These are phyloP conservation scores for Ceratocystiopsis minuta DNA, from an alignment of 2,329 filamentous ascomycete species.

Conservation along the genomic window DNA sequence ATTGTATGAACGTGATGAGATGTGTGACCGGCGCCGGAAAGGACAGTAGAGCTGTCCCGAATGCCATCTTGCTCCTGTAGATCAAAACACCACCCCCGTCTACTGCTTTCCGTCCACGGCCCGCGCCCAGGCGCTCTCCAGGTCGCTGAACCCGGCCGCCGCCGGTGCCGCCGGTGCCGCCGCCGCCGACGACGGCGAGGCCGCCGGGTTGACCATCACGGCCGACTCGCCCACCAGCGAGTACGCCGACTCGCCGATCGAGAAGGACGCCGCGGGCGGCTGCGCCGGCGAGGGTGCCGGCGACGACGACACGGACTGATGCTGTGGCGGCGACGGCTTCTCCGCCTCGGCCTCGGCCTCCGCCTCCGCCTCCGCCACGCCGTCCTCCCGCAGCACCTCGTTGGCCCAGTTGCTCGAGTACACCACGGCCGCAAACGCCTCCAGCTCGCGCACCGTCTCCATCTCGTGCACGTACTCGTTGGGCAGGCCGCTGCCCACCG, in stretches of 20 bases:
- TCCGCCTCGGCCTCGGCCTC: not conserved
- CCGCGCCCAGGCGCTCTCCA: constrained; percentile 55
- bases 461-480: constrained; percentile 58
- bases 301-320: not conserved
- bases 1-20: too few species aligned
- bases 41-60: too few species aligned
- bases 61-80: too few species aligned
- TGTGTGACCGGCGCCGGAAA: too few species aligned
- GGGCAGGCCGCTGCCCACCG: constrained; percentile 61
- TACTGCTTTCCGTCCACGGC: constrained; percentile 24
- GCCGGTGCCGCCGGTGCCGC: too few species aligned
- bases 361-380: constrained; percentile 18
- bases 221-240: constrained; percentile 28
- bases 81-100: too few species aligned
- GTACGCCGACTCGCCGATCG: too few species aligned
- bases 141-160: constrained; percentile 19
- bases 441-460: constrained; percentile 57
- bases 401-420: constrained; percentile 71
- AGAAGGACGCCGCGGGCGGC: too few species aligned
- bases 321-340: not conserved
- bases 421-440: constrained; percentile 72
- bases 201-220: constrained; percentile 31
- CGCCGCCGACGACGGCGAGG: too few species aligned
- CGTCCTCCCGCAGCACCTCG: constrained; percentile 38
- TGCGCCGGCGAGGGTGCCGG: too few species aligned